These are phyloP conservation scores for Caulochytrium protostelioides DNA, from an alignment of 371 early-diverging fungal genomes.

Conservation along the genomic window DNA sequence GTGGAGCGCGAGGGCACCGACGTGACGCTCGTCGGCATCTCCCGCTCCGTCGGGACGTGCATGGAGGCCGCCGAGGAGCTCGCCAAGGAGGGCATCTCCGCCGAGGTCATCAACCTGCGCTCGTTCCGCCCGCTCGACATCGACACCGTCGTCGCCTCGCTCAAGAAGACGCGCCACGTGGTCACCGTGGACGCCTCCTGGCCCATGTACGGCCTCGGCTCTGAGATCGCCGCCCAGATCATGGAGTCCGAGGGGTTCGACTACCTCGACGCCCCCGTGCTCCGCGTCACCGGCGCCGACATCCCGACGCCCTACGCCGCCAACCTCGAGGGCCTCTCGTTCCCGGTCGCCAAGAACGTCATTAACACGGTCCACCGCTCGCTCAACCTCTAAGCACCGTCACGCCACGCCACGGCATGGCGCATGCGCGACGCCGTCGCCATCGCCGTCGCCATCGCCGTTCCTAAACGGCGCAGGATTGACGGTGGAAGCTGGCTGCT, in stretches of 20 bases:
- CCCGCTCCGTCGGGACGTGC: slow-evolving; percentile 67
- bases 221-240: slow-evolving; percentile 89
- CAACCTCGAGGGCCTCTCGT: slow-evolving; percentile 76
- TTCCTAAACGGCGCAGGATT: too few relatives aligned
- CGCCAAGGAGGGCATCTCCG: slow-evolving; percentile 63
- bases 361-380: slow-evolving; percentile 17
- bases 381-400: too few relatives aligned
- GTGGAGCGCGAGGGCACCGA: slow-evolving; percentile 75
- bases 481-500: too few relatives aligned
- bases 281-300: slow-evolving; percentile 91
- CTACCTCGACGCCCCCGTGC: slow-evolving; percentile 86
- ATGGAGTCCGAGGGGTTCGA: slow-evolving; percentile 91
- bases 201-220: slow-evolving; percentile 92
- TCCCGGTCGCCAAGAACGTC: slow-evolving; percentile 76
- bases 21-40: slow-evolving; percentile 89
- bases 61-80: slow-evolving; percentile 80
- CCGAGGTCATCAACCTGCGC: slow-evolving; percentile 92
- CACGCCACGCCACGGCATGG: too few relatives aligned
- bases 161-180: slow-evolving; percentile 95
- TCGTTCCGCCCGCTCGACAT: slow-evolving; percentile 95
- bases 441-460: too few relatives aligned
- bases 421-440: too few relatives aligned
- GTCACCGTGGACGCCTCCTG: slow-evolving; percentile 95
- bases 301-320: slow-evolving; percentile 96
- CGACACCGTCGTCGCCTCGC: slow-evolving; percentile 68